A percentile compares a stretch with the other conserved stretches of the same genome.
phyloP scores from a whole-genome alignment of 2,329 filamentous ascomycete genomes.

The Rhynchosporium graminicola region DNA sequence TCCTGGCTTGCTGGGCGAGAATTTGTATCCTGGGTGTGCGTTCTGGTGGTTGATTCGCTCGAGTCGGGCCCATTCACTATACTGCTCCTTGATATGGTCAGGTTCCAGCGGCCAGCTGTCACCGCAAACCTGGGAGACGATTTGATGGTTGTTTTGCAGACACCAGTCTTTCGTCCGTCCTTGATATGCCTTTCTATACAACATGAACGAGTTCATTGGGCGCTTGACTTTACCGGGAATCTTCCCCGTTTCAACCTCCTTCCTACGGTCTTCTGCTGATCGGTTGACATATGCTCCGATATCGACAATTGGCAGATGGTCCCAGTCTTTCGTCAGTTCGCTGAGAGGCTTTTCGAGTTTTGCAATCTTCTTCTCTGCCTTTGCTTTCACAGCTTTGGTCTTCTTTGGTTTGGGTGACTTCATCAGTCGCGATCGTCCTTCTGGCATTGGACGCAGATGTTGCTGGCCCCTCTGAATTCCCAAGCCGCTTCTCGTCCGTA shows the following conservation, averaged over 20 bases:
- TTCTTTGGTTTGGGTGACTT: slow-evolving; percentile 42
- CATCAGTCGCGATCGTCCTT: slow-evolving; percentile 29
- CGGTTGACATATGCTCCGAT: slow-evolving; percentile 81
- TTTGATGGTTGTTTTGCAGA: slow-evolving; percentile 86
- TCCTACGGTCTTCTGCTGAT: slow-evolving; percentile 61
- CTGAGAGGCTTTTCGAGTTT: slow-evolving; percentile 69
- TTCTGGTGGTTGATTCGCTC: slow-evolving; percentile 83
- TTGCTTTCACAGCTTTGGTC: slow-evolving; percentile 43
- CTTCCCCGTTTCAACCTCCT: slow-evolving; percentile 69
- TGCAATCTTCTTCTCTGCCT: slow-evolving; percentile 49
- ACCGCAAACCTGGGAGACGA: slow-evolving; percentile 86
- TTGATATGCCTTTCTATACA: slow-evolving; percentile 92
- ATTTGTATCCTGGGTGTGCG: slow-evolving; percentile 92
- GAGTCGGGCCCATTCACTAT: slow-evolving; percentile 74
- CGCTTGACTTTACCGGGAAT: slow-evolving; percentile 77
- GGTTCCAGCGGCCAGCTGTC: slow-evolving; percentile 83
- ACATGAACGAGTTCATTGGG: slow-evolving; percentile 97
- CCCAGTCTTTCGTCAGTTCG: slow-evolving; percentile 64
- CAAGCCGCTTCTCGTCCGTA: slow-evolving; percentile 38
- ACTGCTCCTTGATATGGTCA: slow-evolving; percentile 69
- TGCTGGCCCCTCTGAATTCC: slow-evolving; percentile 33
- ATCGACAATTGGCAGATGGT: slow-evolving; percentile 66
- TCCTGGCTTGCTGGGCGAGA: slow-evolving; percentile 74
- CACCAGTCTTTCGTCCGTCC: slow-evolving; percentile 82
- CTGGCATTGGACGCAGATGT: slow-evolving; percentile 35